Percentiles rank a stretch among this genome's conserved stretches.
Conservation (phyloP, 1,284 basidiomycete genomes). For the Sparassis latifolia region DNA sequence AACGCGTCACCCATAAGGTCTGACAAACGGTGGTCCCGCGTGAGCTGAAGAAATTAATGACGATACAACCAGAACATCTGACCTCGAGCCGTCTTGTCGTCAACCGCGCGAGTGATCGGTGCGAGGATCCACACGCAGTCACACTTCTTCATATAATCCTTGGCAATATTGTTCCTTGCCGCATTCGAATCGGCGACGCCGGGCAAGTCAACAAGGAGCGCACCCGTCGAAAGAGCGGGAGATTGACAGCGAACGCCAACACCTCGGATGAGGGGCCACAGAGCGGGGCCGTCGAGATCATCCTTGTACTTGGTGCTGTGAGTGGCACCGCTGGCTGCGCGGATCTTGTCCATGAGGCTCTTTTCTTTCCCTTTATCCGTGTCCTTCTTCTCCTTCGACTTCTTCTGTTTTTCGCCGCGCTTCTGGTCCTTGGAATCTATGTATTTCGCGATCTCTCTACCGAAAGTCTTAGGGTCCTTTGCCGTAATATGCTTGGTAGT, state of each 20-base stretch:
- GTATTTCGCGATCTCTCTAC: constrained; percentile 51
- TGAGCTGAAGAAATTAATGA: neutral
- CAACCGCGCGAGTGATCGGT: constrained; percentile 48
- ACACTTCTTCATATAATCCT: constrained; percentile 56
- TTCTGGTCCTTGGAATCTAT: constrained; percentile 60
- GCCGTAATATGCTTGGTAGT: constrained; percentile 45
- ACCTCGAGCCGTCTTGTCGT: constrained; percentile 56
- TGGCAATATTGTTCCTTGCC: constrained; percentile 48
- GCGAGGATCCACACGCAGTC: constrained; percentile 52
- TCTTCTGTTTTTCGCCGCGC: constrained; percentile 35
- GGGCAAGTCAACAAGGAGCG: constrained; percentile 53
- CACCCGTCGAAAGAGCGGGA: constrained; percentile 46
- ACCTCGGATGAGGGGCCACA: constrained; percentile 58
- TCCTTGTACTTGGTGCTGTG: constrained; percentile 27
- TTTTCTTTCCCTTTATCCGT: constrained; percentile 26
- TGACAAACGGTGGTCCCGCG: constrained; percentile 14
- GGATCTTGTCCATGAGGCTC: constrained; percentile 18
- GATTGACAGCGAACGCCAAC: constrained; percentile 53
- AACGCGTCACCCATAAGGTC: constrained; percentile 57
- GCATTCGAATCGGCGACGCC: constrained; percentile 59
- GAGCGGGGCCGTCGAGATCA: constrained; percentile 32
- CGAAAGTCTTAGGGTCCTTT: constrained; percentile 44
- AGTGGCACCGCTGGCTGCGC: constrained; percentile 20
- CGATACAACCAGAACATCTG: constrained; percentile 3
- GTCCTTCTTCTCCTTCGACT: constrained; percentile 11